A percentile compares a stretch with the other conserved stretches of the same genome.
phyloP scores from a whole-genome alignment of 2,329 filamentous ascomycete species.

The Ramichloridium luteum region DNA sequence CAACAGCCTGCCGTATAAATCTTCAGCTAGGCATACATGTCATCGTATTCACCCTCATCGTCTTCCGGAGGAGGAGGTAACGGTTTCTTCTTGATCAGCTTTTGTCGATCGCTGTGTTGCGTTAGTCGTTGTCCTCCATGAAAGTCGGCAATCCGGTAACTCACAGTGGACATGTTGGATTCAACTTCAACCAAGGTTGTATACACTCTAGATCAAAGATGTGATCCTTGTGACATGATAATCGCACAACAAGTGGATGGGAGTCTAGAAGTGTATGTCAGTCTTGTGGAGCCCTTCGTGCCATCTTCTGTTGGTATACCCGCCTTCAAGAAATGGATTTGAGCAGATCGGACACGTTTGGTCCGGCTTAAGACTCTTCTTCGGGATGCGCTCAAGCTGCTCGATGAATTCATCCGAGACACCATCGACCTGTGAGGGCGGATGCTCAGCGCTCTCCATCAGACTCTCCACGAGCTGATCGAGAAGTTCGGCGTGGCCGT shows the following conservation, averaged over 20 bases:
- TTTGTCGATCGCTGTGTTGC: slow-evolving; percentile 38
- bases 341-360: slow-evolving; percentile 49
- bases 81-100: slow-evolving; percentile 42
- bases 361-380: slow-evolving; percentile 39
- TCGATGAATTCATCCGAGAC: slow-evolving; percentile 50
- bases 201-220: slow-evolving; percentile 55
- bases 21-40: slow-evolving; percentile 35
- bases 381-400: slow-evolving; percentile 47
- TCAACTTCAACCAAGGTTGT: slow-evolving; percentile 50
- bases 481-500: slow-evolving; percentile 32
- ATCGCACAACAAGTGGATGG: slow-evolving; percentile 50
- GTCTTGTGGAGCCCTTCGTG: no score
- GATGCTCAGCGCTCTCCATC: slow-evolving; percentile 44
- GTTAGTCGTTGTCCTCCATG: background rate
- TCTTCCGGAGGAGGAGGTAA: slow-evolving; percentile 31
- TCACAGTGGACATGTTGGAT: slow-evolving; percentile 49
- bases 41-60: slow-evolving; percentile 40
- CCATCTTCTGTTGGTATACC: slow-evolving; percentile 9
- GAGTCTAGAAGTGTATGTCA: slow-evolving; percentile 27
- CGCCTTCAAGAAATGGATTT: slow-evolving; percentile 48
- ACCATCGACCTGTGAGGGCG: slow-evolving; percentile 48
- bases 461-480: slow-evolving; percentile 44
- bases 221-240: slow-evolving; percentile 51
- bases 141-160: background rate
- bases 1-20: no score